Conservation (phyloP, 192 early-diverging fungal species). For the Coemansia interrupta region DNA sequence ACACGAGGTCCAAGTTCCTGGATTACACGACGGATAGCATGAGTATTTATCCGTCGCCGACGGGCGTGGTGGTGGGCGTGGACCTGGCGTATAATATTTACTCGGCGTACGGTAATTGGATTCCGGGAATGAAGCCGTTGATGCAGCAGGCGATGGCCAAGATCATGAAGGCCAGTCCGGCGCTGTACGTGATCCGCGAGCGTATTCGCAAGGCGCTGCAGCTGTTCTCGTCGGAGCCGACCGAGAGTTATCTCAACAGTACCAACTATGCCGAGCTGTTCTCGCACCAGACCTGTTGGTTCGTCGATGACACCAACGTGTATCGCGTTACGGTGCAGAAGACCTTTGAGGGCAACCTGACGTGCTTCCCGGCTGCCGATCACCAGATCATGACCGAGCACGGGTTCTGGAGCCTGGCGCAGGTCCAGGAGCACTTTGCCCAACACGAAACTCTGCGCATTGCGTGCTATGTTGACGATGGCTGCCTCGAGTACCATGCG, state of each 20-base stretch:
- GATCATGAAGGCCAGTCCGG: constrained; percentile 99
- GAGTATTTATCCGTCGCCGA: constrained; percentile 99
- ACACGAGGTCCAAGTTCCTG: constrained; percentile 95
- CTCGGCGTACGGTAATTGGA: constrained; percentile 96
- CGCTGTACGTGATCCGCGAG: constrained; percentile 93
- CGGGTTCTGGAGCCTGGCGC: constrained; percentile 26
- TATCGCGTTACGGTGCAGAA: constrained; percentile 99
- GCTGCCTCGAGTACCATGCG: constrained; percentile 17
- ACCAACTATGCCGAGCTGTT: constrained; percentile 96
- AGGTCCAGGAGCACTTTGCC: constrained; percentile 31
- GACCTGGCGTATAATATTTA: constrained; percentile 95
- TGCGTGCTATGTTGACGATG: constrained; percentile 33
- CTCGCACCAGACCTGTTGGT: constrained; percentile 98
- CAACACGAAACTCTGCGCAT: constrained; percentile 13
- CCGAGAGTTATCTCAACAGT: constrained; percentile 94
- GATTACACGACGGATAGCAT: constrained; percentile 98
- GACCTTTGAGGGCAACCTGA: constrained; percentile 98
- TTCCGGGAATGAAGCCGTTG: constrained; percentile 97
- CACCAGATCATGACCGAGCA: constrained; percentile 36
- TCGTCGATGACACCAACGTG: constrained; percentile 99
- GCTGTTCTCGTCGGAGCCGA: constrained; percentile 96
- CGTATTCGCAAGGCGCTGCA: constrained; percentile 98
- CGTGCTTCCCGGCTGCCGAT: constrained; percentile 29
- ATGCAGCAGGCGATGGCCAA: constrained; percentile 97
- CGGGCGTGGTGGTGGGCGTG: constrained; percentile 94